These are phyloP conservation scores for Bolboschoenus planiculmis DNA, from an alignment of 176 grass and related monocot genomes.

Conservation along the genomic window DNA sequence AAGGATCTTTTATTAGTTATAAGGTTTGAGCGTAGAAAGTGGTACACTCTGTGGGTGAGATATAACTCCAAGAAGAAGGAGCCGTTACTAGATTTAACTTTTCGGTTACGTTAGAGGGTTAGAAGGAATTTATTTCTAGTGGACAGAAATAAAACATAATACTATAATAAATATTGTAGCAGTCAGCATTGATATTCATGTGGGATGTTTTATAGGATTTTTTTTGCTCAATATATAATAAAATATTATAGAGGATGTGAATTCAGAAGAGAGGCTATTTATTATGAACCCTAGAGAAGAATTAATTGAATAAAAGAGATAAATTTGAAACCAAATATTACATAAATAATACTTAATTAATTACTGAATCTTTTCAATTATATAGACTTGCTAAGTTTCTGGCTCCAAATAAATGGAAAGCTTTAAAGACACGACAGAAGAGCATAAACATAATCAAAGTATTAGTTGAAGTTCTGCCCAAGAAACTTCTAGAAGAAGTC, in stretches of 20 bases:
- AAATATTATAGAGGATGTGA: too few relatives aligned
- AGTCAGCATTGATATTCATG: too few relatives aligned
- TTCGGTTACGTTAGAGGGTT: background rate
- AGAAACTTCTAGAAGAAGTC: background rate
- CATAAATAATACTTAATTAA: background rate
- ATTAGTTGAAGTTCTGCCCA: background rate
- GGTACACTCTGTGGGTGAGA: background rate
- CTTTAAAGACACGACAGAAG: background rate
- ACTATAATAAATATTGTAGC: too few relatives aligned
- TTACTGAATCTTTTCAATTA: background rate
- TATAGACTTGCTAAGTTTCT: background rate
- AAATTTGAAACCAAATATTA: background rate
- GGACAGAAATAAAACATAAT: too few relatives aligned
- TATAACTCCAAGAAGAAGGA: background rate
- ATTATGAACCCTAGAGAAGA: background rate
- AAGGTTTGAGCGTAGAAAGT: background rate
- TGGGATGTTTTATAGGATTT: too few relatives aligned
- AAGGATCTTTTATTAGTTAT: background rate
- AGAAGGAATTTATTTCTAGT: too few relatives aligned
- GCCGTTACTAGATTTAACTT: slow-evolving; percentile 1
- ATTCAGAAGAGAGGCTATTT: background rate
- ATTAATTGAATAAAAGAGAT: background rate
- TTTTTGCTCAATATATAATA: too few relatives aligned
- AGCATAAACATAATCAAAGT: background rate
- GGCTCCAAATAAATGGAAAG: background rate